Evolutionary conservation across 768 basidiomycete species (phyloP), one percentile per base, ranked within the genome.

Genomic region (Serendipita sp.): DNA sequence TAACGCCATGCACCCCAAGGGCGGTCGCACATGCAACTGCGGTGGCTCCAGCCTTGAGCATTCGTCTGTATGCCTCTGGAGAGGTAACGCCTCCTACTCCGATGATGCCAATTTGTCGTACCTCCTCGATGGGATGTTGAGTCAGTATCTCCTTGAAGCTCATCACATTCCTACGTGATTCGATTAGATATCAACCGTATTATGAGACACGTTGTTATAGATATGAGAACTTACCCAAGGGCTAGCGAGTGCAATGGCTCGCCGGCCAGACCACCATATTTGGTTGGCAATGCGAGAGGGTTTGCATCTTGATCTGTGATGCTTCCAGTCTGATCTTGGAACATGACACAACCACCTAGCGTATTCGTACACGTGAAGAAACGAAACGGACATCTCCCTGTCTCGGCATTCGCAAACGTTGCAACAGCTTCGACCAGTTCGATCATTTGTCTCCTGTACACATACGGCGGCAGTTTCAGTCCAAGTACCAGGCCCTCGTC

Each of bases 291-390:
- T 3, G 87, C 87, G 66, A 81, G 86, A 58, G 68, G 67, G 44
- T 45, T 18, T 13, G 48, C 37, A 63, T 46, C 27, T 34, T 23
- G 55, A 64, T 29, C 16, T 6, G 50, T 67, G 29, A 53, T 65
- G 11, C 64, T 46, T 10, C 64, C 63, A 13, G 68, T 67, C 6
- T 62, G 62, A 23, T 84, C 82, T 1, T 76, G 68, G 68, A 87
- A 87, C 40, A 85, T 73, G 60, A 91, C 73, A 36, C 81, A 77
- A 64, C 81, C 83, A 29, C 89, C 89, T 16, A 92, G 77, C 2
- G 88, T 91, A 70, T 91, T 91, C 29, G 86, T 89, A 69, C 86
- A 84, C 11, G 86, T 86, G 69, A 91, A 70, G 73, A 88, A 92
- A 10, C 87, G 78, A 66, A 91, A 77, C 3, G 85, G 80, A 65